A percentile compares a stretch with the other conserved stretches of the same genome.
These are phyloP conservation scores for Rubia peregrina DNA, from an alignment of 305 asterid species.

Conservation along the genomic window DNA sequence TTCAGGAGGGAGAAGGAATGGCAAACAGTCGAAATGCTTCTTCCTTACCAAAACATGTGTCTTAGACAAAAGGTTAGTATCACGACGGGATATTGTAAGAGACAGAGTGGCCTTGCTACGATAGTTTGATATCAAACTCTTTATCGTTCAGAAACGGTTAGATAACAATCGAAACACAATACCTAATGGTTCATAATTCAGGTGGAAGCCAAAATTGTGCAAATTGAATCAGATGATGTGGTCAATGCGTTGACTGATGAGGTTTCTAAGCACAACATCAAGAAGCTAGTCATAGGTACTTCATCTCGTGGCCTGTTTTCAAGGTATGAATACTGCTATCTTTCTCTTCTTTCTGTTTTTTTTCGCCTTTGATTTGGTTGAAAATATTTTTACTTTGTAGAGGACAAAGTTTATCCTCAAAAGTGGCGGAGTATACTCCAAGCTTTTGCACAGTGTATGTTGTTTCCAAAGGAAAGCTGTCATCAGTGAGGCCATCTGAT, in stretches of 20 bases:
- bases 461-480: conserved; percentile 68
- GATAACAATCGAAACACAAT: no score
- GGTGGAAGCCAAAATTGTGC: conserved; percentile 67
- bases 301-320: conserved; percentile 67
- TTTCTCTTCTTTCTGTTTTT: neutral
- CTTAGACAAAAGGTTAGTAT: conserved; percentile 41
- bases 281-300: conserved; percentile 69
- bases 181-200: conserved; percentile 23
- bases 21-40: conserved; percentile 55
- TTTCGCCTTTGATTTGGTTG: neutral
- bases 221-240: conserved; percentile 72
- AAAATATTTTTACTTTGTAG: conserved; percentile 24
- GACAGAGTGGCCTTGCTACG: neutral
- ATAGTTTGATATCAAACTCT: no score
- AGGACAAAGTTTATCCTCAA: conserved; percentile 51
- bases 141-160: neutral
- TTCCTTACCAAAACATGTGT: conserved; percentile 58
- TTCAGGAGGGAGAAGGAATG: conserved; percentile 61
- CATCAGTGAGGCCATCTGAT: conserved; percentile 56
- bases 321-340: conserved; percentile 32
- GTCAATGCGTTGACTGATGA: conserved; percentile 42
- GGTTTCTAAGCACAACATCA: conserved; percentile 32
- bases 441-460: conserved; percentile 62
- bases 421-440: conserved; percentile 51
- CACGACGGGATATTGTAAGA: neutral